Base-by-base conservation (phyloP, 1,284 basidiomycete genomes). In the Sphaerobolus stellatus region DNA sequence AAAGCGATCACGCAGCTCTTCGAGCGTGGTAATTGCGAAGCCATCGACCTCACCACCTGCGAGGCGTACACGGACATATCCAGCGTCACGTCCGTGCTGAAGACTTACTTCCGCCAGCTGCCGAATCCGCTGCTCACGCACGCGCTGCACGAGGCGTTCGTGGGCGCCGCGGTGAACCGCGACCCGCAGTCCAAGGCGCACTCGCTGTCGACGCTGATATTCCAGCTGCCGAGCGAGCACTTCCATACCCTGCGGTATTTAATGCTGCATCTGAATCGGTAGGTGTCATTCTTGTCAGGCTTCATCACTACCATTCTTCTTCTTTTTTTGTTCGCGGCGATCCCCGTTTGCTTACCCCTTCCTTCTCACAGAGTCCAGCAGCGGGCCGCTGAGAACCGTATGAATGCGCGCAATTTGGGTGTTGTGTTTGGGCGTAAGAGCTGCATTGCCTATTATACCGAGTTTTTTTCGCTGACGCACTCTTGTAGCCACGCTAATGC, bases 361-460 rank as follows among this genome's bases (percentile, higher is more conserved):
- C 52, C 25, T 30, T 28, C 50, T 50, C 56, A 41, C 61, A 92
- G 93, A 54, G 80, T 96, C 25, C 83, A 84, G 63, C 76, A 85
- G 54, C 76, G 78, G 34, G 82, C 80, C 54, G 83, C 86, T 24
- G 77, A 78, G 56, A 99, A 99, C 70, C 78, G 94, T 51, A 99
- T 99, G 97, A 94, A 86, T 48, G 88, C 93, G 3, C 83, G 94
- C 59, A 99, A 99, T 65, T 75, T 99, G 20, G 97, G 97, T n/a
- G 94, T 98, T n/a, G 94, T 99, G 40, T 98, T 99, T 75, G 97
- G 97, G 62, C 96, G 94, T 98, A 71, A 76, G 94, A 87, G 5
- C 27, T 20, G 16, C 9, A 11, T 41, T 8, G 44, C 38, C 13
- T 11, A 33, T 28, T 1, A 7, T 52, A 30, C 49, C 50, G 24